Evolutionary conservation across 768 basidiomycete genomes (phyloP).

Genomic region (Gelatoporia subvermispora): DNA sequence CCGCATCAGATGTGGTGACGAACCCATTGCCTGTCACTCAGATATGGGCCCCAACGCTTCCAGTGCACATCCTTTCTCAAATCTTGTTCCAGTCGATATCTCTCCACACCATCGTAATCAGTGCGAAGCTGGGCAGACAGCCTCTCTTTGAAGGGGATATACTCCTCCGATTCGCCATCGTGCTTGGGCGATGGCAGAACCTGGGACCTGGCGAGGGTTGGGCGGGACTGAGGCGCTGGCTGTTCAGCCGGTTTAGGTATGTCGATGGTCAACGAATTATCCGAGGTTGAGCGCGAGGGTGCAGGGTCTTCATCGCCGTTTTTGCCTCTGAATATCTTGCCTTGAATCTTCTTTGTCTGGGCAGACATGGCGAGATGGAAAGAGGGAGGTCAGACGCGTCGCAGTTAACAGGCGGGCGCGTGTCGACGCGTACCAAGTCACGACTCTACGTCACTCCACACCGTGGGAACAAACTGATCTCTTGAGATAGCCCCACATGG

Average conservation of each 20-base stretch:
- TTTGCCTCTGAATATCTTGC: constrained; percentile 59
- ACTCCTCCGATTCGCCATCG: constrained; percentile 5
- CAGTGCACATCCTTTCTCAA: constrained; percentile 79
- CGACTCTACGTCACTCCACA: too few species aligned
- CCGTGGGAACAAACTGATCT: too few species aligned
- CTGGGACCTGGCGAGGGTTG: constrained; percentile 32
- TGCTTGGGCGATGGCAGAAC: constrained; percentile 11
- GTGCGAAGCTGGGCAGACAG: constrained; percentile 59
- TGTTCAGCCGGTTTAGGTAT: constrained; percentile 52
- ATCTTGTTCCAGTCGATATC: constrained; percentile 81
- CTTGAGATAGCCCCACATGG: too few species aligned
- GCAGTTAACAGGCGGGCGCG: too few species aligned
- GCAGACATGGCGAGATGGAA: constrained; percentile 33
- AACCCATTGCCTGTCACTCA: constrained; percentile 97
- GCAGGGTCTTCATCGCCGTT: constrained; percentile 21
- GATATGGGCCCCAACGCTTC: constrained; percentile 99
- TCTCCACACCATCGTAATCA: constrained; percentile 79
- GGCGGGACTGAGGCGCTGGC: constrained; percentile 30
- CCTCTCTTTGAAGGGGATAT: constrained; percentile 53
- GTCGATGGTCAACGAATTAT: constrained; percentile 51
- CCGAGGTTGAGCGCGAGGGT: constrained; percentile 21
- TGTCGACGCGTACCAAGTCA: too few species aligned
- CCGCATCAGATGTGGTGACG: constrained; percentile 18
- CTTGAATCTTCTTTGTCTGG: constrained; percentile 61
- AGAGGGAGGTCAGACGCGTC: neutral